Base-by-base conservation (phyloP, 805 yeast genomes). In the Brettanomyces custersianus region DNA sequence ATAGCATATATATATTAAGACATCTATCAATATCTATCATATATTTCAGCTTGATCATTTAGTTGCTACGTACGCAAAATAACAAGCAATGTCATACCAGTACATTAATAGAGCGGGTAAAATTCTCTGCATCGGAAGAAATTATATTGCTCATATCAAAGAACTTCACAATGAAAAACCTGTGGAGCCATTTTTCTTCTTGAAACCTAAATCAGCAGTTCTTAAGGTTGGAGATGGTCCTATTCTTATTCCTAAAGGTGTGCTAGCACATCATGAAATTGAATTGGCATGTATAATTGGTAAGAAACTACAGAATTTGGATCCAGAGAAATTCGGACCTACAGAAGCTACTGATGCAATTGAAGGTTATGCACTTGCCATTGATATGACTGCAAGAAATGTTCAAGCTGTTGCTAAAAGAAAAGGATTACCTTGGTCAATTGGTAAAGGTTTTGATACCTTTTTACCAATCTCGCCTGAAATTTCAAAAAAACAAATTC, bases 371-470 rank as follows among this genome's bases (percentile, higher is more conserved):
- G 83, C 94, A 1, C 65, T 92, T 42, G 88, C 96, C 0, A 72
- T 92, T 33, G 99, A 92, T 56, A 68, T 92, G 71, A 92, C 98
- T 6, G 97, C 95, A 0, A 74, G 99, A 57, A 86, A 88, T 51
- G 94, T 92, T 21, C 99, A 92, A 61, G 88, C 82, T 51, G 95
- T 78, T 50, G 96, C 96, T 25, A 92, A 92, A 61, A 72, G 70
- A 61, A 86, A 85, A 58, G 97, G 97, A 1, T 67, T 90, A 36
- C 98, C 99, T 4, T 92, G 99, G 99, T 62, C 90, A 4, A 85
- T 87, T 45, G 95, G 92, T 24, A 92, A 92, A 55, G 98, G 98
- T 0, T 90, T 87, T 57, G 99, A 92, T 53, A 90, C 98, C 0
- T 92, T 92, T 58, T 68, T 84, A 55, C 99, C 99, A 2, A 54